These are phyloP conservation scores for Hemisphaericaspora lyxosophila DNA, from an alignment of 1,139 yeast species.

Conservation along the genomic window DNA sequence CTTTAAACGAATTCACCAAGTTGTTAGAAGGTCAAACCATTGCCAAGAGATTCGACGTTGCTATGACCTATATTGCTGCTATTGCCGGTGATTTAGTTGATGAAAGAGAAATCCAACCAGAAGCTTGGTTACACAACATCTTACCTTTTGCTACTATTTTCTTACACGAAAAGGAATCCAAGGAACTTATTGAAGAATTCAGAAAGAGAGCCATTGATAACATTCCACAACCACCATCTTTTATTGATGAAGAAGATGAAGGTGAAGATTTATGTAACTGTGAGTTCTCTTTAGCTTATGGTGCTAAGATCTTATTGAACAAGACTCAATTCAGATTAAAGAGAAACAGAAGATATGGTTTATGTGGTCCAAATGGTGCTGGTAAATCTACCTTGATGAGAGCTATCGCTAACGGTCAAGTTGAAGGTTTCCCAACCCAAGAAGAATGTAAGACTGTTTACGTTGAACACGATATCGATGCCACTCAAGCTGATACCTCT, in stretches of 20 bases:
- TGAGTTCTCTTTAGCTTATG: slow-evolving; percentile 99
- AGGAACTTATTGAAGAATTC: slow-evolving; percentile 88
- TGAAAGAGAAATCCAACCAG: slow-evolving; percentile 93
- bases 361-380: slow-evolving; percentile 99
- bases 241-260: slow-evolving; percentile 99
- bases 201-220: slow-evolving; percentile 96
- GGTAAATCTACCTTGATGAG: slow-evolving; percentile 99
- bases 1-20: slow-evolving; percentile 76
- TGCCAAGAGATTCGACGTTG: slow-evolving; percentile 74
- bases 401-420: slow-evolving; percentile 99
- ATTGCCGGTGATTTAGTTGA: slow-evolving; percentile 99
- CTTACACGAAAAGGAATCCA: slow-evolving; percentile 90
- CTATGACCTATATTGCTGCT: slow-evolving; percentile 82
- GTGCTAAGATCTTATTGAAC: slow-evolving; percentile 99
- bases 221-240: slow-evolving; percentile 93
- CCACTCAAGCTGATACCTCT: slow-evolving; percentile 93
- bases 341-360: slow-evolving; percentile 99
- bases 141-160: slow-evolving; percentile 94
- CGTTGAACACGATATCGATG: slow-evolving; percentile 99
- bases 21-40: slow-evolving; percentile 70
- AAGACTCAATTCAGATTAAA: slow-evolving; percentile 98
- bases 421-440: slow-evolving; percentile 99
- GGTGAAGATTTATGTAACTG: slow-evolving; percentile 99
- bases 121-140: slow-evolving; percentile 83
- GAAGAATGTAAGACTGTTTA: slow-evolving; percentile 98